Evolutionary conservation across 345 rosid species (phyloP).

Genomic region (Aquilaria sinensis): DNA sequence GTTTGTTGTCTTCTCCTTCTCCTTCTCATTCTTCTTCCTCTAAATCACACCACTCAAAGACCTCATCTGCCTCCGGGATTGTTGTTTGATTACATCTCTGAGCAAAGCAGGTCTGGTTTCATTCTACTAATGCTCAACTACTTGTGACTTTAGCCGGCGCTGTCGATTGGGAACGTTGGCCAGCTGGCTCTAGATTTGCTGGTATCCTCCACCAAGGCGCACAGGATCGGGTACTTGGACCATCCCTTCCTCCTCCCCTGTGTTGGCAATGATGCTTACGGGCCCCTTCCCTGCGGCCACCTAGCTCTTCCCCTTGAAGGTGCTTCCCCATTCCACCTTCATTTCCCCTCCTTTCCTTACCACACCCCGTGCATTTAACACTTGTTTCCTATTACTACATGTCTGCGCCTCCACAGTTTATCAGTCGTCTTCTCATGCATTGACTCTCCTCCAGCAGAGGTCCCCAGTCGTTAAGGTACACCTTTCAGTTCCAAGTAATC

Average conservation of each 20-base stretch:
- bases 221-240: slow-evolving; percentile 70
- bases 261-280: slow-evolving; percentile 82
- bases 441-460: slow-evolving; percentile 66
- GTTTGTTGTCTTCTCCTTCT: slow-evolving; percentile 21
- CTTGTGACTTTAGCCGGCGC: slow-evolving; percentile 52
- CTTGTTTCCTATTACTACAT: background rate
- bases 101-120: background rate
- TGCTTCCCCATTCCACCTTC: slow-evolving; percentile 9
- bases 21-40: background rate
- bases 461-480: slow-evolving; percentile 75
- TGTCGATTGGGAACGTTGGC: slow-evolving; percentile 90
- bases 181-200: slow-evolving; percentile 84
- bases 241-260: slow-evolving; percentile 77
- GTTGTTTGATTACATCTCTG: no score
- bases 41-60: no score
- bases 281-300: slow-evolving; percentile 61
- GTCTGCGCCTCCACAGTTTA: slow-evolving; percentile 39
- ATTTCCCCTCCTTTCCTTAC: background rate
- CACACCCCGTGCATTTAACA: no score
- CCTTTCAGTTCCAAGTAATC: background rate
- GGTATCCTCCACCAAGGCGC: slow-evolving; percentile 64
- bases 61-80: no score
- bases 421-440: slow-evolving; percentile 39
- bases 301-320: slow-evolving; percentile 89
- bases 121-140: background rate